These are phyloP conservation scores for Aspergillus heteromorphus DNA, from an alignment of 495 filamentous ascomycete species.

Conservation along the genomic window DNA sequence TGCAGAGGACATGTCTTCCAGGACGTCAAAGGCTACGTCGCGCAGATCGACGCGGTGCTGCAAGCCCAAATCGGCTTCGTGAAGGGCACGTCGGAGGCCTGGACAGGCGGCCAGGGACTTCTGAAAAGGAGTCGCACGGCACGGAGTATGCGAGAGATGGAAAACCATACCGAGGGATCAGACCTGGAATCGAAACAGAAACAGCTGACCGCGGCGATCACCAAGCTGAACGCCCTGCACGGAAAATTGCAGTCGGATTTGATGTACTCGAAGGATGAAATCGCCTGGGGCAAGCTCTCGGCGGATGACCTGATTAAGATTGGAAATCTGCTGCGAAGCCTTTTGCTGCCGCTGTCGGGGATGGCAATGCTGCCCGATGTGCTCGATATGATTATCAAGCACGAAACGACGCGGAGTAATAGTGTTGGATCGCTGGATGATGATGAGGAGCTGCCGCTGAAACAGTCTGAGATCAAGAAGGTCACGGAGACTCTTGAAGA, in stretches of 20 bases:
- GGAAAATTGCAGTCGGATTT: constrained; percentile 63
- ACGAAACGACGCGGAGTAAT: constrained; percentile 16
- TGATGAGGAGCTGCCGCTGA: constrained; percentile 14
- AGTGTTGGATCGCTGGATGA: constrained; percentile 1
- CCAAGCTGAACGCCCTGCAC: constrained; percentile 50
- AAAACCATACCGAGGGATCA: constrained; percentile 37
- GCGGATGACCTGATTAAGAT: constrained; percentile 58
- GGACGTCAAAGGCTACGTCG: constrained; percentile 51
- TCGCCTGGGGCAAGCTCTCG: constrained; percentile 61
- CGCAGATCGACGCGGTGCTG: constrained; percentile 43
- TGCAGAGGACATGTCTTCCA: constrained; percentile 52
- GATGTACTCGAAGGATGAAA: constrained; percentile 66
- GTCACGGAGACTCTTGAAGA: constrained; percentile 58
- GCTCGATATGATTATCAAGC: constrained; percentile 49
- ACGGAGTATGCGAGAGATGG: constrained; percentile 14
- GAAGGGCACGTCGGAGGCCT: constrained; percentile 27
- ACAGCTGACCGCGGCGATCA: constrained; percentile 42
- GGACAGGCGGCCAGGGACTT: constrained; percentile 11
- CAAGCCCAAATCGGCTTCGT: constrained; percentile 56
- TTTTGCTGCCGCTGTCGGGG: constrained; percentile 61
- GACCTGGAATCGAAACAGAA: constrained; percentile 25
- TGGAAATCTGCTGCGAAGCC: constrained; percentile 45
- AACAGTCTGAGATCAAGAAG: constrained; percentile 29
- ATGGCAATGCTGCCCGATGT: constrained; percentile 67
- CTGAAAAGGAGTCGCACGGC: constrained; percentile 22